Evolutionary conservation across 805 yeast genomes (phyloP).

Genomic region (Wickerhamiella brachini): DNA sequence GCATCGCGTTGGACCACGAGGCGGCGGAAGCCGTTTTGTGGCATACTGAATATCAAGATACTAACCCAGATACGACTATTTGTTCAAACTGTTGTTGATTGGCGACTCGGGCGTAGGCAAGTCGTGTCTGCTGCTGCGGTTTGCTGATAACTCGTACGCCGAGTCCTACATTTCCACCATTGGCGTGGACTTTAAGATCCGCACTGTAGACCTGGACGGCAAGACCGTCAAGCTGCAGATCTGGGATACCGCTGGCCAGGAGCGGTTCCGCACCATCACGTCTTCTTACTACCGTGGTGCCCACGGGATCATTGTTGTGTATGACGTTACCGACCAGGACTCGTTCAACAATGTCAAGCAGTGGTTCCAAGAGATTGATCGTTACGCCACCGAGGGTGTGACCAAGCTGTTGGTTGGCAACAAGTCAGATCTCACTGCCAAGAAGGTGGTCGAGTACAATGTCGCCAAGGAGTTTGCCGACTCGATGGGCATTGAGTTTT

Average conservation of each 20-base stretch:
- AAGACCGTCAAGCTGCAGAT: constrained; percentile 94
- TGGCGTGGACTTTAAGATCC: constrained; percentile 82
- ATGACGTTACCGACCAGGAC: constrained; percentile 90
- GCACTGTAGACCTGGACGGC: constrained; percentile 71
- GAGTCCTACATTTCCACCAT: constrained; percentile 95
- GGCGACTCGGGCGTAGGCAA: constrained; percentile 99
- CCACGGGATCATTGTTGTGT: constrained; percentile 94
- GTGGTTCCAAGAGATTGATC: constrained; percentile 97
- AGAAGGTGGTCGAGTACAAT: constrained; percentile 89
- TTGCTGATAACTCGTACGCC: constrained; percentile 94
- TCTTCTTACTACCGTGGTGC: constrained; percentile 97
- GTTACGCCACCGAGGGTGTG: constrained; percentile 96
- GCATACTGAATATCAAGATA: neutral
- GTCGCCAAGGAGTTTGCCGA: constrained; percentile 97
- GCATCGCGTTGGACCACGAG: neutral
- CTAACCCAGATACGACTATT: constrained; percentile 75
- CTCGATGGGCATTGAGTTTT: constrained; percentile 81
- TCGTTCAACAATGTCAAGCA: constrained; percentile 87
- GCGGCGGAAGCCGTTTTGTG: neutral
- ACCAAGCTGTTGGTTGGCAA: constrained; percentile 92
- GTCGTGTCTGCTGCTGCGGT: constrained; percentile 85
- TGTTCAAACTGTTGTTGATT: constrained; percentile 85
- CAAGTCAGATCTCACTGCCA: constrained; percentile 86
- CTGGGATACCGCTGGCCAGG: constrained; percentile 99
- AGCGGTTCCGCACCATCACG: constrained; percentile 93